phyloP scores from a whole-genome alignment of 331 rosid genomes.

The Prunus yedoensis region DNA sequence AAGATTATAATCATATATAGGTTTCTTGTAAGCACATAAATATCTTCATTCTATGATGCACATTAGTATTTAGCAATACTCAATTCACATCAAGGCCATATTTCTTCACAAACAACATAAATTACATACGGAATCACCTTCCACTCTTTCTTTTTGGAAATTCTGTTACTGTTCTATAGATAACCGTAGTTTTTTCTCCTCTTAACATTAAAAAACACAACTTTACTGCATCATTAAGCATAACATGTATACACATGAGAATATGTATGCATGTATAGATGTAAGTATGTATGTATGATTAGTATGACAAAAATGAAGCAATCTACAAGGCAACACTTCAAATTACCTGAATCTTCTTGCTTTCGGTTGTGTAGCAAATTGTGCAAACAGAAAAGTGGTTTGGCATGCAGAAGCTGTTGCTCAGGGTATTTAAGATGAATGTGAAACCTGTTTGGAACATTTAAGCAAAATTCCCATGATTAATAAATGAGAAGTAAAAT shows the following conservation, averaged over 20 bases:
- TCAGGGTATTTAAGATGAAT: constrained; percentile 64
- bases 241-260: not conserved
- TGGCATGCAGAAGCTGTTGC: constrained; percentile 78
- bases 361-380: constrained; percentile 80
- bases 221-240: not conserved
- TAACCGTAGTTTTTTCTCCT: not conserved
- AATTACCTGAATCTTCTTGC: constrained; percentile 60
- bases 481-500: constrained; percentile 1
- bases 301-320: constrained; percentile 2
- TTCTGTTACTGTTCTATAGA: not conserved
- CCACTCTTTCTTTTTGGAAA: not conserved
- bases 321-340: not conserved
- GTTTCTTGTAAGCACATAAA: not conserved
- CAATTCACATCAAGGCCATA: not conserved
- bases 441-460: constrained; percentile 54
- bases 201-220: not conserved
- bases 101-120: not conserved
- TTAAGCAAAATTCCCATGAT: constrained; percentile 9
- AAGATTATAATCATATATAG: not conserved
- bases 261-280: not conserved
- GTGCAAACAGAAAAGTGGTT: constrained; percentile 66
- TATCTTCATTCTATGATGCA: not conserved
- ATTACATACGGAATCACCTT: not conserved
- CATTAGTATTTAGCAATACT: not conserved
- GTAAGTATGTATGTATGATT: not conserved